Percentiles rank a stretch among this genome's conserved stretches.
These are phyloP conservation scores for Acanthamoeba culbertsoni DNA, from an alignment of 208 protist species.

Conservation along the genomic window DNA sequence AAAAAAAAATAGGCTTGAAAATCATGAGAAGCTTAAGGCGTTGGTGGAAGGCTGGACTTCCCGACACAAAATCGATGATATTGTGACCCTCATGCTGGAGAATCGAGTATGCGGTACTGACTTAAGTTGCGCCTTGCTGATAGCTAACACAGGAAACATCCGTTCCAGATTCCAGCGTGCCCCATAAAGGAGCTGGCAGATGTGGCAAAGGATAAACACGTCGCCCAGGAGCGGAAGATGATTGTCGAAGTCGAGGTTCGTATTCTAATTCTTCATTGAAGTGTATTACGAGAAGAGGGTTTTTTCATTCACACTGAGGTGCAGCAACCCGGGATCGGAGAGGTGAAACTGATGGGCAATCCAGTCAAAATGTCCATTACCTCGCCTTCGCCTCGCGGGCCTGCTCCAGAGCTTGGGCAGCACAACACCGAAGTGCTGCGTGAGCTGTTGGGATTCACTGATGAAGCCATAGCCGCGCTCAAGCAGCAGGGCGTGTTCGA, in stretches of 20 bases:
- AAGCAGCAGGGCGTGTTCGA: constrained; percentile 5
- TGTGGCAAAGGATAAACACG: constrained; percentile 20
- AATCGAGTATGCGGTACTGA: not conserved
- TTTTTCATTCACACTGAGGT: not conserved
- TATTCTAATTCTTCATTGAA: not conserved
- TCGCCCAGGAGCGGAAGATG: constrained; percentile 18
- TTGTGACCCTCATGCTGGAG: not conserved
- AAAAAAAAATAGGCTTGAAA: not conserved
- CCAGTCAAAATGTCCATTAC: constrained; percentile 20
- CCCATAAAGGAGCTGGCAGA: constrained; percentile 8
- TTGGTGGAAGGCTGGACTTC: constrained; percentile 24
- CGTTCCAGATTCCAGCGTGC: constrained; percentile 33
- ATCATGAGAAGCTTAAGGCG: not conserved
- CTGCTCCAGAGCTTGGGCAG: not conserved
- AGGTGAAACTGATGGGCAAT: constrained; percentile 53
- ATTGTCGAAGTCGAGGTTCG: constrained; percentile 36
- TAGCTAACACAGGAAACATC: not conserved
- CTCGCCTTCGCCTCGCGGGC: not conserved
- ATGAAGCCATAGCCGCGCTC: not conserved
- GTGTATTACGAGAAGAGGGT: not conserved
- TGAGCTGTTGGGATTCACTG: constrained; percentile 7
- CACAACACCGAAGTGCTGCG: constrained; percentile 15
- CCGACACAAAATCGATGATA: not conserved
- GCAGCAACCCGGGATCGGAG: constrained; percentile 13
- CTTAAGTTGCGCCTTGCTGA: not conserved